Evolutionary conservation across 805 yeast species (phyloP).

Genomic region (Saturnispora diversa): DNA sequence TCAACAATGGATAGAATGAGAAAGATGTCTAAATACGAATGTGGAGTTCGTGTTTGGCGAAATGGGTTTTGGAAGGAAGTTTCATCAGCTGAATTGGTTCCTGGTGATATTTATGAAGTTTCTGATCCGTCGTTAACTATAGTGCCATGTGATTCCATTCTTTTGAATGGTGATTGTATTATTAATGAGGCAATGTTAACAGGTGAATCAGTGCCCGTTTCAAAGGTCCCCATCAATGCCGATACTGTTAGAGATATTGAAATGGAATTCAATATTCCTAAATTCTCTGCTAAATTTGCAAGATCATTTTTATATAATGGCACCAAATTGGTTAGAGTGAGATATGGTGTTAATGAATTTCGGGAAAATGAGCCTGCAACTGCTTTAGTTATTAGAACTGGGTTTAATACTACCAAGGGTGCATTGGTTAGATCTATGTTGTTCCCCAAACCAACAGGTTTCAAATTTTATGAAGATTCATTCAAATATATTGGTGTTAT

Average conservation of each 20-base stretch:
- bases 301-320: constrained; percentile 80
- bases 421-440: constrained; percentile 90
- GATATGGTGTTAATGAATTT: constrained; percentile 47
- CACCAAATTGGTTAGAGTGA: constrained; percentile 77
- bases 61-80: constrained; percentile 88
- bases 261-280: constrained; percentile 46
- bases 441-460: constrained; percentile 90
- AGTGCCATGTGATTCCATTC: constrained; percentile 84
- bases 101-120: constrained; percentile 92
- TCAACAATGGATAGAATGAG: constrained; percentile 63
- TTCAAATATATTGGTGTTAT: constrained; percentile 94
- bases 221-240: constrained; percentile 60
- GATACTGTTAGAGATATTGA: constrained; percentile 52
- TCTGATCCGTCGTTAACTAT: constrained; percentile 69
- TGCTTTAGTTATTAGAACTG: constrained; percentile 83
- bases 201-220: constrained; percentile 96
- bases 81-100: constrained; percentile 72
- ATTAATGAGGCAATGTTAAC: constrained; percentile 98
- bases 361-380: constrained; percentile 73
- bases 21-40: constrained; percentile 63
- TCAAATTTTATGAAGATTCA: constrained; percentile 89
- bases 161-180: constrained; percentile 87
- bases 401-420: constrained; percentile 94
- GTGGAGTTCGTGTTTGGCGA: constrained; percentile 83
- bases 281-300: constrained; percentile 57